Conservation (phyloP, 768 basidiomycete genomes). For the Boletus rubroflammeus region DNA sequence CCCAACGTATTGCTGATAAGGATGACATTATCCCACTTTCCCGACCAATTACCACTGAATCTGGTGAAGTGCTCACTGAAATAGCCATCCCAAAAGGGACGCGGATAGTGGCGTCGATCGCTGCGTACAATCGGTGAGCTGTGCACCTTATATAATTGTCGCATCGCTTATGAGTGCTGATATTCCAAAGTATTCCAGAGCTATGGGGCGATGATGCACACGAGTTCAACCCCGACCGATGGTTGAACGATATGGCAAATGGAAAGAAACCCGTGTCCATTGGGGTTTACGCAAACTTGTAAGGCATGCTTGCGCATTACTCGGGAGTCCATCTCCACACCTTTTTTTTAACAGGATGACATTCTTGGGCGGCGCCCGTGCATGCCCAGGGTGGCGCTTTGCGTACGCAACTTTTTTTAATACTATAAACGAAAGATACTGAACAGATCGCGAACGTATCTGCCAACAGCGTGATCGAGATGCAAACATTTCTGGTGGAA, state of each 20-base stretch:
- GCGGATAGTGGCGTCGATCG: conserved; percentile 50
- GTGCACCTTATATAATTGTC: background rate
- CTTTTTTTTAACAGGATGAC: conserved; percentile 25
- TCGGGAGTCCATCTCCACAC: background rate
- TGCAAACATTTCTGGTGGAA: conserved; percentile 59
- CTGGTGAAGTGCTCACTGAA: conserved; percentile 41
- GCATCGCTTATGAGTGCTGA: background rate
- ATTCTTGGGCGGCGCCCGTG: conserved; percentile 22
- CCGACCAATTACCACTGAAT: conserved; percentile 44
- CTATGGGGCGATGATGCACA: conserved; percentile 33
- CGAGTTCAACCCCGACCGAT: conserved; percentile 30
- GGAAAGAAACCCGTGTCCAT: conserved; percentile 20
- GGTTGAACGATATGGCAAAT: conserved; percentile 19
- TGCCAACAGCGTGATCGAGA: conserved; percentile 39
- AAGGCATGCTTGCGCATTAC: background rate
- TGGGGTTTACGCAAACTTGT: conserved; percentile 31
- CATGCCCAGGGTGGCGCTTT: conserved; percentile 33
- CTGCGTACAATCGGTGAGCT: conserved; percentile 50
- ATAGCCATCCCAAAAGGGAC: conserved; percentile 49
- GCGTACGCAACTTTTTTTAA: conserved; percentile 20
- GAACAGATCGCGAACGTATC: background rate
- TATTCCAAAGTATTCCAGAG: conserved; percentile 21
- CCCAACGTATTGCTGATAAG: conserved; percentile 45
- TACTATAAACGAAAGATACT: background rate
- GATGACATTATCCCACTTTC: conserved; percentile 63